Conservation (phyloP, 176 grass and related monocot genomes). For the Cymbopogon citratus region DNA sequence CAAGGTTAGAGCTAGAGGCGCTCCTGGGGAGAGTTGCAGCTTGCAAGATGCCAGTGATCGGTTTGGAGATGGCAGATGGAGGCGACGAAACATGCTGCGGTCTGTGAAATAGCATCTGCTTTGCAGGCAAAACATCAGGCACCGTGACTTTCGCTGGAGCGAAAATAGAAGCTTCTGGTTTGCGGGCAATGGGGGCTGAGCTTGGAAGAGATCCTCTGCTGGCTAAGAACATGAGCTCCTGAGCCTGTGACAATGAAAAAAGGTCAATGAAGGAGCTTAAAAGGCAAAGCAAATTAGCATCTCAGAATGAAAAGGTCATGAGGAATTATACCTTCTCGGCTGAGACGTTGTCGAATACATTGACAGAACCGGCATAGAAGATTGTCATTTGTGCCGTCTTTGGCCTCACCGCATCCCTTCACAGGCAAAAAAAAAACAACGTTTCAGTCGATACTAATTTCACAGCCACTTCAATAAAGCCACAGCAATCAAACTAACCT, state of each 20-base stretch:
- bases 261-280: neutral
- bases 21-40: conserved; percentile 31
- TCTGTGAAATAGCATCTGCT: conserved; percentile 27
- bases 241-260: conserved; percentile 42
- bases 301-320: neutral
- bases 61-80: conserved; percentile 38
- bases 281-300: neutral
- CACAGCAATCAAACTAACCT: conserved; percentile 30
- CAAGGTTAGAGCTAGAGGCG: conserved; percentile 53
- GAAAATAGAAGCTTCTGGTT: conserved; percentile 28
- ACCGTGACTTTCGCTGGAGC: conserved; percentile 33
- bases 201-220: conserved; percentile 51
- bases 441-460: conserved; percentile 5
- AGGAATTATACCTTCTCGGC: conserved; percentile 57
- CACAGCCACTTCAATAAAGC: neutral
- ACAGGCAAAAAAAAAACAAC: conserved; percentile 28
- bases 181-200: conserved; percentile 16
- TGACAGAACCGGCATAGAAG: conserved; percentile 80
- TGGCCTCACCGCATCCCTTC: conserved; percentile 45
- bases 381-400: conserved; percentile 66
- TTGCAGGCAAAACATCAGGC: conserved; percentile 33
- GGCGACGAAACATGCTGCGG: conserved; percentile 32
- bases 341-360: conserved; percentile 72
- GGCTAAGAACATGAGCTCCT: conserved; percentile 82
- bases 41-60: conserved; percentile 41